Percentiles rank a stretch among this genome's conserved stretches.
These are phyloP conservation scores for Oehlia diaphana DNA, from an alignment of 192 early-diverging fungal genomes.

Conservation along the genomic window DNA sequence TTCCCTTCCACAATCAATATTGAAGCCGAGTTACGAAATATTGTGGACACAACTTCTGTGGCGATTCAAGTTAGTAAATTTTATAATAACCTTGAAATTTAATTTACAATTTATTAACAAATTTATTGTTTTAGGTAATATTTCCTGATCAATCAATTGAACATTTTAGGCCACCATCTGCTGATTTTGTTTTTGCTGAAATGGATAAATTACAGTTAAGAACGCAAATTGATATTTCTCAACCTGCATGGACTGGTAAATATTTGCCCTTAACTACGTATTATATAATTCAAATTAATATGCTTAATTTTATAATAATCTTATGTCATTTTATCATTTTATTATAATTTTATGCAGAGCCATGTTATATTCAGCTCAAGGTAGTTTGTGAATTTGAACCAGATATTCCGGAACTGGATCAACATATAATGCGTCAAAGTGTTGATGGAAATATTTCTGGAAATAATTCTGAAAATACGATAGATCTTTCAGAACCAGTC, in stretches of 20 bases:
- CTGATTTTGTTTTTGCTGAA: background rate
- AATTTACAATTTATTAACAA: background rate
- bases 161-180: slow-evolving; percentile 23
- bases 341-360: background rate
- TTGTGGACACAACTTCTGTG: background rate
- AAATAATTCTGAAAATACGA: background rate
- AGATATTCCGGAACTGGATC: slow-evolving; percentile 14
- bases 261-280: background rate
- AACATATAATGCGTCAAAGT: background rate
- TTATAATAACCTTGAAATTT: background rate
- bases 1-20: slow-evolving; percentile 18
- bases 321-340: background rate
- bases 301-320: background rate
- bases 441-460: background rate
- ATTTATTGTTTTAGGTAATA: background rate
- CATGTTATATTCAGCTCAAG: slow-evolving; percentile 1
- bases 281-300: background rate
- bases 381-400: slow-evolving; percentile 19
- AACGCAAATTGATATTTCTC: slow-evolving; percentile 29
- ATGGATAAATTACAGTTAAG: slow-evolving; percentile 13
- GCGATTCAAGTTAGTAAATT: slow-evolving; percentile 9
- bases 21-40: slow-evolving; percentile 8
- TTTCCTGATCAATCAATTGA: slow-evolving; percentile 14
- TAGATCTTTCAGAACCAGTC: slow-evolving; percentile 11
- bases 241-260: slow-evolving; percentile 23